A percentile compares a stretch with the other conserved stretches of the same genome.
Evolutionary conservation across 352 stramenopile genomes (phyloP).

Genomic region (Phytophthora chlamydospora): DNA sequence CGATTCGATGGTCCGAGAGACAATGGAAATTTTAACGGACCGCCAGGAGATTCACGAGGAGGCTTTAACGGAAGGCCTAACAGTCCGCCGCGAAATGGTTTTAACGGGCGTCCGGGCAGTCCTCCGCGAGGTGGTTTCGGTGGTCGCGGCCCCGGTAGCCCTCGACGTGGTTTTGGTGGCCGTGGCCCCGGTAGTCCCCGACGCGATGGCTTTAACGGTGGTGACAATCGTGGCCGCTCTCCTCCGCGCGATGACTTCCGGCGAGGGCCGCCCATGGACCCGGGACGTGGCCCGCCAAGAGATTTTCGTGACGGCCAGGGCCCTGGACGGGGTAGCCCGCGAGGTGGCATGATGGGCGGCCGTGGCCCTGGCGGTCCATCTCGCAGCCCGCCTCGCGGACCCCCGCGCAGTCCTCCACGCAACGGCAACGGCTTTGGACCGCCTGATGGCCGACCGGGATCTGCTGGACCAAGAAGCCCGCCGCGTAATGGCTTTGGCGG

Average conservation of each 20-base stretch:
- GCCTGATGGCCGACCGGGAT: slow-evolving; percentile 14
- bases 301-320: slow-evolving; percentile 36
- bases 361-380: slow-evolving; percentile 28
- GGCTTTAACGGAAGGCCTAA: slow-evolving; percentile 9
- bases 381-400: slow-evolving; percentile 22
- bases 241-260: slow-evolving; percentile 31
- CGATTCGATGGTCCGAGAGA: slow-evolving; percentile 29
- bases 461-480: slow-evolving; percentile 20
- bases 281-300: slow-evolving; percentile 24
- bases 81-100: not conserved
- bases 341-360: slow-evolving; percentile 26
- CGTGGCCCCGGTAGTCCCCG: slow-evolving; percentile 27
- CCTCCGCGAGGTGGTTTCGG: slow-evolving; percentile 11
- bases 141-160: slow-evolving; percentile 9
- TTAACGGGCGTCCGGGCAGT: slow-evolving; percentile 1
- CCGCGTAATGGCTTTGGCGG: slow-evolving; percentile 17
- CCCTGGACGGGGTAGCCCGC: slow-evolving; percentile 33
- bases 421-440: slow-evolving; percentile 31
- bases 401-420: slow-evolving; percentile 26
- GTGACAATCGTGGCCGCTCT: slow-evolving; percentile 29
- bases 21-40: slow-evolving; percentile 28
- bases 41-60: slow-evolving; percentile 4
- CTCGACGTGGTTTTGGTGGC: slow-evolving; percentile 5
- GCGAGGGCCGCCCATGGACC: slow-evolving; percentile 30
- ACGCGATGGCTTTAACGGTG: slow-evolving; percentile 22